Base-by-base conservation (phyloP, 2,329 filamentous ascomycete species). In the Pleomassaria siparia region DNA sequence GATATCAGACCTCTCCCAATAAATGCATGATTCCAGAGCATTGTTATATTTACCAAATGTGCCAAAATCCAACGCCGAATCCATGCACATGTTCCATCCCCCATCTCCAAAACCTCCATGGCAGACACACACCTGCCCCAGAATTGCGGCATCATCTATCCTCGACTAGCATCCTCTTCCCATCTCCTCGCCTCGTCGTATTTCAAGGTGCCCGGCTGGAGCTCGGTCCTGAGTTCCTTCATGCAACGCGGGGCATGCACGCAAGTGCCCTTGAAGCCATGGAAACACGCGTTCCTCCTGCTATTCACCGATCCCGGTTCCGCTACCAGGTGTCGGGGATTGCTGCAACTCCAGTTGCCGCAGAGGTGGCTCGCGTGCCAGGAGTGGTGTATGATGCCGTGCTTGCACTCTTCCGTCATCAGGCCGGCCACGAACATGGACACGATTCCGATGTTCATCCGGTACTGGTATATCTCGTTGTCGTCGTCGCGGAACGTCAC, bases 261-360 rank as follows among this genome's bases (percentile, higher is more conserved):
- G 20, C 53, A 56, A n/a, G 15, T 26, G 4, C 26, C 43, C 7
- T 44, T 29, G 10, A 25, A 15, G 1, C 35, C 13, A 13, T n/a
- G 13, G 32, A 55, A 49, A 21, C 54, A 59, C 2, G 15, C 2
- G 28, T 59, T 56, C 16, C 56, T 18, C 8, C 18, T 43, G 1
- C 9, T 7, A 18, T 56, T 55, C 3, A 42, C 30, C 0, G 5
- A 0, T 1, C 43, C 45, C 1, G 21, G 6, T 29, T 58, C 55
- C 9, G 46, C 20, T 2, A 37, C 18, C 4, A 55, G 40, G 35
- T 59, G 56, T 3, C 21, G 16, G 1, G 30, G 41, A 20, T 59
- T 59, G 1, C 53, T 7, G 22, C 56, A 59, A 1, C 29, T 43
- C 54, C 56, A 59, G 25, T 59, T 57, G 1, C 56, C 54, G 21